Percentiles rank a stretch among this genome's conserved stretches.
These are phyloP conservation scores for Podila clonocystis DNA, from an alignment of 192 early-diverging fungal species.

Conservation along the genomic window DNA sequence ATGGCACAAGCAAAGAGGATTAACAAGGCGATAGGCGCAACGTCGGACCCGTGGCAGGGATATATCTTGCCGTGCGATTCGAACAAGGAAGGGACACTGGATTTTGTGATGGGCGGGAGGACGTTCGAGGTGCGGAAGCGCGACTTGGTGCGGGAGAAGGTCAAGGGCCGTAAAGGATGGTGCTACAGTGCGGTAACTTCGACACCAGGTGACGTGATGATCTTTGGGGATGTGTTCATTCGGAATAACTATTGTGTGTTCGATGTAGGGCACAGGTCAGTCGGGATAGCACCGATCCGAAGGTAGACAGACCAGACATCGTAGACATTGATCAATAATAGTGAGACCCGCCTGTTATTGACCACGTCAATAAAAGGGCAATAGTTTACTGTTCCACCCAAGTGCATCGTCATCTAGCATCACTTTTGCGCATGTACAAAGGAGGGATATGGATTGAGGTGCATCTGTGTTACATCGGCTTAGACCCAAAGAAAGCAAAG, in stretches of 20 bases:
- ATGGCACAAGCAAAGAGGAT: conserved; percentile 60
- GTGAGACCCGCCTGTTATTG: not conserved
- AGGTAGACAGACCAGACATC: not conserved
- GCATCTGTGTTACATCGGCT: too few relatives aligned
- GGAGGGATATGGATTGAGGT: too few relatives aligned
- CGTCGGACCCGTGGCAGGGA: conserved; percentile 28
- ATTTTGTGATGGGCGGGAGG: conserved; percentile 50
- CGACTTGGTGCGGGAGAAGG: conserved; percentile 42
- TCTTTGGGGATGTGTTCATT: conserved; percentile 61
- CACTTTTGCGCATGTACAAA: too few relatives aligned
- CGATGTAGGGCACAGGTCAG: conserved; percentile 42
- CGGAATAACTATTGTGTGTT: conserved; percentile 62
- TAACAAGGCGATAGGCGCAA: conserved; percentile 52
- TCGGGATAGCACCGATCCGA: conserved; percentile 33
- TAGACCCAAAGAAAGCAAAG: too few relatives aligned
- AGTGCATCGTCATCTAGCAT: not conserved
- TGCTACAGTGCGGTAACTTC: conserved; percentile 54
- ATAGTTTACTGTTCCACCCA: not conserved
- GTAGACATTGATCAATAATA: not conserved
- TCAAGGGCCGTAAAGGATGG: conserved; percentile 28
- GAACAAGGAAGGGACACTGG: conserved; percentile 18
- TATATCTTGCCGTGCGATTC: conserved; percentile 40
- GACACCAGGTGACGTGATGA: conserved; percentile 44
- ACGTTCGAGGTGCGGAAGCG: conserved; percentile 37
- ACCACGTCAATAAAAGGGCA: not conserved